These are phyloP conservation scores for Basidioascus undulatus DNA, from an alignment of 768 basidiomycete genomes.

Conservation along the genomic window DNA sequence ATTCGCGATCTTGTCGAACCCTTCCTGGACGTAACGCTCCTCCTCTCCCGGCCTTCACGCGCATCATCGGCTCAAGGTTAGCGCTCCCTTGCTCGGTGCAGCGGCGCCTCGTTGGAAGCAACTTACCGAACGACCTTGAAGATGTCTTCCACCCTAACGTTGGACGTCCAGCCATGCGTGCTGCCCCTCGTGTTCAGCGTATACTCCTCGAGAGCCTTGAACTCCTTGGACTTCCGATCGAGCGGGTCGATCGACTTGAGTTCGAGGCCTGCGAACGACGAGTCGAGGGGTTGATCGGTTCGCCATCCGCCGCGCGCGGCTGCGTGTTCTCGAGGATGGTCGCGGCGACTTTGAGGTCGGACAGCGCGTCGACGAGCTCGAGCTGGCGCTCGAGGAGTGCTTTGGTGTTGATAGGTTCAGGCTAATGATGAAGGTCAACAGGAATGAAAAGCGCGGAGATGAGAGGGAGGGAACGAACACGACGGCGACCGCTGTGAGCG, in stretches of 20 bases:
- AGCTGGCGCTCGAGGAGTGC: constrained; percentile 29
- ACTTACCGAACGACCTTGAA: constrained; percentile 32
- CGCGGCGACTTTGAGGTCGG: constrained; percentile 40
- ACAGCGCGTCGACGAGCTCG: constrained; percentile 38
- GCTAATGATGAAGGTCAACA: constrained; percentile 30
- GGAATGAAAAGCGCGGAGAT: constrained; percentile 32
- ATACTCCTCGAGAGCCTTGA: constrained; percentile 26
- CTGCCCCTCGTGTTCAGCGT: constrained; percentile 31
- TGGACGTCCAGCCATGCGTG: constrained; percentile 29
- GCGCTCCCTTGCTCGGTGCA: too few species aligned
- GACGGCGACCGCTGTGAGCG: too few species aligned
- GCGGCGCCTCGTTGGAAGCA: too few species aligned
- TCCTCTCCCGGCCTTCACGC: constrained; percentile 18
- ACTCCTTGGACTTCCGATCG: constrained; percentile 23
- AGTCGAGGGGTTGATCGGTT: constrained; percentile 33
- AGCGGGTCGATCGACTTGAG: constrained; percentile 32
- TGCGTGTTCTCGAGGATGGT: constrained; percentile 27
- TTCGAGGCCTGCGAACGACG: constrained; percentile 29
- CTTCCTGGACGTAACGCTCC: constrained; percentile 25
- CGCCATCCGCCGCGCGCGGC: constrained; percentile 24
- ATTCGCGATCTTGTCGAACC: constrained; percentile 22
- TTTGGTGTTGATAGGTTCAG: constrained; percentile 23
- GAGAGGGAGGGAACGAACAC: too few species aligned
- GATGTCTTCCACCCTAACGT: constrained; percentile 24
- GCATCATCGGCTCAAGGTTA: too few species aligned